These are phyloP conservation scores for Marsdenia floribunda DNA, from an alignment of 257 asterid genomes.

Conservation along the genomic window DNA sequence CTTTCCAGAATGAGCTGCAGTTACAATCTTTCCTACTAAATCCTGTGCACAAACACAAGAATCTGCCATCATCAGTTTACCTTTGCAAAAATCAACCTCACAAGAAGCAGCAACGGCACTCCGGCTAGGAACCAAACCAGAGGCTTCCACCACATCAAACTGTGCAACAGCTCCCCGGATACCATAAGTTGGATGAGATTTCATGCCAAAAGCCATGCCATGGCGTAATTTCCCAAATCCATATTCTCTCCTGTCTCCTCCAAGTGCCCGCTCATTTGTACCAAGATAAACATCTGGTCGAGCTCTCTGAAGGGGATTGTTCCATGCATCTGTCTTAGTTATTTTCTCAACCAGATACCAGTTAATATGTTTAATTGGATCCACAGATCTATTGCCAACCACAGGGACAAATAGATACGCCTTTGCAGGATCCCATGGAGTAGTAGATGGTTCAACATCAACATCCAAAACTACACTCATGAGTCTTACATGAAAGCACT, in stretches of 20 bases:
- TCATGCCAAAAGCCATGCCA: conserved; percentile 73
- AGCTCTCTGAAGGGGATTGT: conserved; percentile 94
- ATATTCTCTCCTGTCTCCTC: conserved; percentile 95
- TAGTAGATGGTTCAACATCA: conserved; percentile 94
- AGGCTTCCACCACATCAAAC: conserved; percentile 93
- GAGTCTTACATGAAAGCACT: conserved; percentile 91
- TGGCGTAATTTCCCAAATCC: conserved; percentile 91
- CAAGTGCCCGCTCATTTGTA: conserved; percentile 85
- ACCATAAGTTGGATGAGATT: conserved; percentile 93
- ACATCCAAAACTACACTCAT: conserved; percentile 99
- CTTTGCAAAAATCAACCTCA: conserved; percentile 39
- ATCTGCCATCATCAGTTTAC: conserved; percentile 79
- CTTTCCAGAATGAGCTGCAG: conserved; percentile 99
- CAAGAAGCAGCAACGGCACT: conserved; percentile 35
- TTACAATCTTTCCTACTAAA: conserved; percentile 74
- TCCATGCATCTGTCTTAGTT: conserved; percentile 72
- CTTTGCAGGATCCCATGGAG: conserved; percentile 96
- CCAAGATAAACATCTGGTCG: conserved; percentile 98
- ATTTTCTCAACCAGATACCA: conserved; percentile 69
- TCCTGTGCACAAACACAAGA: conserved; percentile 55
- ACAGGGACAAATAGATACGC: conserved; percentile 86
- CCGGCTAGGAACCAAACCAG: conserved; percentile 71
- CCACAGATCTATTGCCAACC: conserved; percentile 36
- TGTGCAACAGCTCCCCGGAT: conserved; percentile 94
- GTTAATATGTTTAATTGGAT: conserved; percentile 48